These are phyloP conservation scores for Backusella parvicylindrica DNA, from an alignment of 192 early-diverging fungal genomes.

Conservation along the genomic window DNA sequence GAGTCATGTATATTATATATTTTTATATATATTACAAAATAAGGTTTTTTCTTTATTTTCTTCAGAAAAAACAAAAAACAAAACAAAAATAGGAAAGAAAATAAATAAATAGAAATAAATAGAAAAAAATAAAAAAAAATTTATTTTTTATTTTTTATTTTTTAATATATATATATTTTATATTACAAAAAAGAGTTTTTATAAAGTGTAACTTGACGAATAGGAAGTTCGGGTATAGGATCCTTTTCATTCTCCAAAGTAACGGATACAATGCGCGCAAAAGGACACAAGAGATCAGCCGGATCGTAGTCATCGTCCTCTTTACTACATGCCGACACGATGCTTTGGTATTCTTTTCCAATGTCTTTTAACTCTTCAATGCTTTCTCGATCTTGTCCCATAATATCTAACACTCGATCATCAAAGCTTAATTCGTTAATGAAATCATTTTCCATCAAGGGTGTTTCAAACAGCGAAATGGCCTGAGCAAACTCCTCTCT, in stretches of 20 bases:
- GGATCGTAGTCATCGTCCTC: conserved; percentile 23
- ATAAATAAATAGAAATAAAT: background rate
- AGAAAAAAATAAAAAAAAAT: background rate
- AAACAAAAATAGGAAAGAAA: background rate
- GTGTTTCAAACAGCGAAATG: conserved; percentile 28
- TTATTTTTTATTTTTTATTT: background rate
- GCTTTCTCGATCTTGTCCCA: conserved; percentile 29
- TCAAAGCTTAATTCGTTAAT: conserved; percentile 37
- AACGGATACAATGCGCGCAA: conserved; percentile 19
- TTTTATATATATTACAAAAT: background rate
- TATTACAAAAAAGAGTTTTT: background rate
- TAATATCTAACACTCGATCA: conserved; percentile 38
- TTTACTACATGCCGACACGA: conserved; percentile 35
- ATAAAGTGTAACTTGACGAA: conserved; percentile 14
- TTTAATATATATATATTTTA: background rate
- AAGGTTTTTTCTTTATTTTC: background rate
- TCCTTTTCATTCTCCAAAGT: conserved; percentile 10
- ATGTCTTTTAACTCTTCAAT: conserved; percentile 15
- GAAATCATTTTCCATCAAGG: conserved; percentile 40
- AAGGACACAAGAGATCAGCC: conserved; percentile 37
- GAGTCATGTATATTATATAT: background rate
- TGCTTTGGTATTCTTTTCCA: conserved; percentile 33
- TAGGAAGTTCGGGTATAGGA: conserved; percentile 10
- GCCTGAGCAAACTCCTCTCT: conserved; percentile 31
- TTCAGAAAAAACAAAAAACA: background rate